Evolutionary conservation across 75 land plant genomes (phyloP), one percentile per base, ranked within the genome.

Genomic region (Sequoia sempervirens): DNA sequence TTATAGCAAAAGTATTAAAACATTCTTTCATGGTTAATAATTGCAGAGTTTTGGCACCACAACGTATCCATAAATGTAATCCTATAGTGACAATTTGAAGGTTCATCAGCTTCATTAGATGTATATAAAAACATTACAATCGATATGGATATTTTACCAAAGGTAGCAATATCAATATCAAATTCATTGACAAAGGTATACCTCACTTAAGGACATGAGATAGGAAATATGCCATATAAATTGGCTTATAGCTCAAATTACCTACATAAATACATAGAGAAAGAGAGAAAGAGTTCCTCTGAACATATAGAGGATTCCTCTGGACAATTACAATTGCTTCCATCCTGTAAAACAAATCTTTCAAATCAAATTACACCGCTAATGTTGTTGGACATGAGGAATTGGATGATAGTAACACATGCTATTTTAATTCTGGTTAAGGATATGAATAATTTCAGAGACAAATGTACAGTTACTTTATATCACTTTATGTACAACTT

Each of bases 391-490:
- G 72, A n/a, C 32, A 20, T 14, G 20, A 61, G 66, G 26, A 61
- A 61, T 70, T 8, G 10, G 73, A 10, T 10, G 36, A 70, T 32
- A 11, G 73, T 15, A 70, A 70, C 30, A 70, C 73, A 70, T 32
- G 36, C 30, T 70, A 30, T 32, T 68, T 28, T 30, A 32, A 70
- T 32, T 70, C n/a, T 23, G n/a, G 66, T 61, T 26, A 61, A 61
- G 66, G 66, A 61, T 61, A 23, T 23, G 66, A 61, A 61, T 61
- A 26, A 20, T 61, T 61, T 23, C 8, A 23, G 66, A 2, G 36
- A 70, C 37, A 32, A 47, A 70, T 70, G 73, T 70, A 70, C 73
- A 70, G 80, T 79, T 43, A 26, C 43, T 79, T 15, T 75, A 75
- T 18, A 75, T 17, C 37, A 79, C 47, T 37, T 26, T 40, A 79